Conservation (phyloP, 805 yeast species). For the Lachancea fermentati region DNA sequence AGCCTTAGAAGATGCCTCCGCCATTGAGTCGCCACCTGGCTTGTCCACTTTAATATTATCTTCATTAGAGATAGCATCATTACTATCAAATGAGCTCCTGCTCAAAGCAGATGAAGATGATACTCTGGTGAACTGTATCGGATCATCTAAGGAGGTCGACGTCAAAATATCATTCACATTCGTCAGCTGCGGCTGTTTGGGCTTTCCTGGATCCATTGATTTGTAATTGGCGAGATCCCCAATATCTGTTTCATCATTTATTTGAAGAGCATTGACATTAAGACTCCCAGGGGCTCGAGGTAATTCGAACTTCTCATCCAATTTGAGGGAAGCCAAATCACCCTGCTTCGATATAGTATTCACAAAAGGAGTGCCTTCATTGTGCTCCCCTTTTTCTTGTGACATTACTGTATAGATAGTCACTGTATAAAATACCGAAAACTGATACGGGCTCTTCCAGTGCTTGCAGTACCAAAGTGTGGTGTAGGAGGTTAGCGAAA, state of each 20-base stretch:
- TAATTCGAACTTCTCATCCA: slow-evolving; percentile 14
- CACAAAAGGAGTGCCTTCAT: not conserved
- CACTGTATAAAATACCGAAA: too few relatives aligned
- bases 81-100: slow-evolving; percentile 16
- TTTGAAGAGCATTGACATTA: slow-evolving; percentile 41
- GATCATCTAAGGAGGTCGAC: slow-evolving; percentile 34
- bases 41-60: slow-evolving; percentile 6
- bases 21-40: not conserved
- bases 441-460: too few relatives aligned
- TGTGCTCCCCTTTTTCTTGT: not conserved
- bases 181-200: slow-evolving; percentile 9
- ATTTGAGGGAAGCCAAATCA: not conserved
- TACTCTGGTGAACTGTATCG: slow-evolving; percentile 38
- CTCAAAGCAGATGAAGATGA: slow-evolving; percentile 33
- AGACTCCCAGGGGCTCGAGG: slow-evolving; percentile 45
- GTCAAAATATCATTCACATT: slow-evolving; percentile 6
- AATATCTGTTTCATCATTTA: slow-evolving; percentile 7
- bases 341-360: not conserved
- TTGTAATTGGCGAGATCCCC: slow-evolving; percentile 18
- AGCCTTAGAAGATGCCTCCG: not conserved
- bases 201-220: slow-evolving; percentile 45
- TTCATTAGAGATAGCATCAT: slow-evolving; percentile 2
- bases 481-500: too few relatives aligned
- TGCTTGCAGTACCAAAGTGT: too few relatives aligned
- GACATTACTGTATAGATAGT: not conserved